Conservation (phyloP, 805 yeast genomes). For the Cyberlindnera euphorbiiphila region DNA sequence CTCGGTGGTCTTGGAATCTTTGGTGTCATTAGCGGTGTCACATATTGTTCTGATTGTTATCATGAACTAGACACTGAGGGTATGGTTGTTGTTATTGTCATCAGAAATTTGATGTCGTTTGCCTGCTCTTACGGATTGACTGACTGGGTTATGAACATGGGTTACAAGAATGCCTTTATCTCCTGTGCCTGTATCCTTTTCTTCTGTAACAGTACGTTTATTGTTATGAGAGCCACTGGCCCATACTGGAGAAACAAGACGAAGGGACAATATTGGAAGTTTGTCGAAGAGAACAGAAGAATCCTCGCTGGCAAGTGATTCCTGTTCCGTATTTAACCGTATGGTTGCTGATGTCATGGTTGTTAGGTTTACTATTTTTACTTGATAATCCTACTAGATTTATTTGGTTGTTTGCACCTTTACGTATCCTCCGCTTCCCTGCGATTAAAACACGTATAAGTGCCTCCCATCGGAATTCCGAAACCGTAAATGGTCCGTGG, state of each 20-base stretch:
- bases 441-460: too few relatives aligned
- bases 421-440: too few relatives aligned
- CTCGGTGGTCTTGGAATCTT: slow-evolving; percentile 52
- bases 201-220: slow-evolving; percentile 20
- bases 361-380: neutral
- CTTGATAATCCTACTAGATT: too few relatives aligned
- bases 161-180: slow-evolving; percentile 52
- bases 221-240: slow-evolving; percentile 25
- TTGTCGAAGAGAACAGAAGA: slow-evolving; percentile 23
- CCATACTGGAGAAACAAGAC: slow-evolving; percentile 27
- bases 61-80: slow-evolving; percentile 50
- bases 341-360: neutral
- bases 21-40: slow-evolving; percentile 36
- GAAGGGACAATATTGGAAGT: slow-evolving; percentile 21
- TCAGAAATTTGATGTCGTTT: slow-evolving; percentile 56
- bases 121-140: slow-evolving; percentile 58
- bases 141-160: slow-evolving; percentile 49
- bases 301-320: slow-evolving; percentile 3
- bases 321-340: neutral
- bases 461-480: too few relatives aligned
- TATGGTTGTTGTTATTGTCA: slow-evolving; percentile 51
- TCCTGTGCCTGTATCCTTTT: slow-evolving; percentile 27
- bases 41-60: slow-evolving; percentile 54
- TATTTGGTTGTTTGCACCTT: too few relatives aligned
- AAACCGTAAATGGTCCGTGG: too few relatives aligned